Conservation (phyloP, 2,329 filamentous ascomycete species). For the Stromatinia cepivora region DNA sequence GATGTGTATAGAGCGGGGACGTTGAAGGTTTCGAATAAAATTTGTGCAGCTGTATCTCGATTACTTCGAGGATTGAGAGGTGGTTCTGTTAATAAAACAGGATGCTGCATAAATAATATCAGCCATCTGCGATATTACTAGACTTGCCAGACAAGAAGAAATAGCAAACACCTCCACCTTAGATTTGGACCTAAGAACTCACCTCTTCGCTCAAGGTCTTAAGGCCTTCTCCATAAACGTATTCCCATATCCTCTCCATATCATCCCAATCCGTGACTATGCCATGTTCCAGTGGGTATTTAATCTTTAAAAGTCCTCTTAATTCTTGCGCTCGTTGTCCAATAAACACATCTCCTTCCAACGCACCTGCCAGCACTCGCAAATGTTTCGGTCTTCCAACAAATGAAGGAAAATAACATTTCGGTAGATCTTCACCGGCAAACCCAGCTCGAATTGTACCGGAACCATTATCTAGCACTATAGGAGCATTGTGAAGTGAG, state of each 20-base stretch:
- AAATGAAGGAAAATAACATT: constrained; percentile 96
- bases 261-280: constrained; percentile 99
- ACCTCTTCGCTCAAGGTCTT: constrained; percentile 98
- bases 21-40: constrained; percentile 98
- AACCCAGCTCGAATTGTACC: constrained; percentile 97
- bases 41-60: constrained; percentile 93
- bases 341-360: constrained; percentile 97
- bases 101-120: constrained; percentile 60
- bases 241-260: constrained; percentile 99
- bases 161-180: constrained; percentile 5
- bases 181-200: constrained; percentile 36
- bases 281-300: constrained; percentile 93
- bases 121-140: constrained; percentile 15
- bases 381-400: constrained; percentile 95
- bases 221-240: constrained; percentile 92
- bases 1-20: constrained; percentile 95
- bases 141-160: constrained; percentile 9
- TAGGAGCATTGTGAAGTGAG: constrained; percentile 90
- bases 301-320: constrained; percentile 90
- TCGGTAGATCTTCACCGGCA: constrained; percentile 91
- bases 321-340: constrained; percentile 86
- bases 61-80: constrained; percentile 94
- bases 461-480: constrained; percentile 98
- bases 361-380: constrained; percentile 89
- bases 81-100: constrained; percentile 92